Evolutionary conservation across 129 eudicot genomes (phyloP), one percentile per base, ranked within the genome.

Genomic region (Tagetes patula): DNA sequence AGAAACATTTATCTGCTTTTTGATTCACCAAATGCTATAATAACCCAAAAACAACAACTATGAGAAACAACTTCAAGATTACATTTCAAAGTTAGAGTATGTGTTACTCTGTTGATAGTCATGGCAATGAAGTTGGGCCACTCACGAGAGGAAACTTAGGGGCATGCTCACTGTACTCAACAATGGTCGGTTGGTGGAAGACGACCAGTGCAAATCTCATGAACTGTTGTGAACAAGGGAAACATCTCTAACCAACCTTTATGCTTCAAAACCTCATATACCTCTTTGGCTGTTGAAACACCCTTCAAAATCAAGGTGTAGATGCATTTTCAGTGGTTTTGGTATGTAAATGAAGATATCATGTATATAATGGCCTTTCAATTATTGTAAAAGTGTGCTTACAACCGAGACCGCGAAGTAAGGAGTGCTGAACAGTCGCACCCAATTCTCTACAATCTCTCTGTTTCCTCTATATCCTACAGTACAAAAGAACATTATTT

Each of bases 351-450:
- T 69, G 47, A 50, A 49, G 31, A 46, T 67, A 31, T 11, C 41
- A 30, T 45, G 54, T 5, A 13, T 39, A 63, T 39, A 6, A 7
- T 37, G 61, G 33, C 62, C 56, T 8, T 32, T 6, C 4, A 34
- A 52, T 37, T 13, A 49, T 49, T 49, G 20, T 13, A 49, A 6
- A 49, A 38, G 34, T 75, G 49, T 13, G 86, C 99, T 91, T 81
- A 95, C 99, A 82, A 91, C 76, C 72, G 99, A 88, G 81, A 95
- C 97, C 84, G 80, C 81, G 75, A 95, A 95, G 90, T 86, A 95
- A 76, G 96, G 82, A 74, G 96, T 84, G 70, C 83, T 86, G 82
- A 95, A 95, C 43, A 95, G 80, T 12, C 70, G 88, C 83, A 87
- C 96, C 99, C 99, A 95, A 60, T 82, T 86, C 53, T 90, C 96